Evolutionary conservation across 108 stramenopile species (phyloP).

Genomic region (Fistulifera solaris): DNA sequence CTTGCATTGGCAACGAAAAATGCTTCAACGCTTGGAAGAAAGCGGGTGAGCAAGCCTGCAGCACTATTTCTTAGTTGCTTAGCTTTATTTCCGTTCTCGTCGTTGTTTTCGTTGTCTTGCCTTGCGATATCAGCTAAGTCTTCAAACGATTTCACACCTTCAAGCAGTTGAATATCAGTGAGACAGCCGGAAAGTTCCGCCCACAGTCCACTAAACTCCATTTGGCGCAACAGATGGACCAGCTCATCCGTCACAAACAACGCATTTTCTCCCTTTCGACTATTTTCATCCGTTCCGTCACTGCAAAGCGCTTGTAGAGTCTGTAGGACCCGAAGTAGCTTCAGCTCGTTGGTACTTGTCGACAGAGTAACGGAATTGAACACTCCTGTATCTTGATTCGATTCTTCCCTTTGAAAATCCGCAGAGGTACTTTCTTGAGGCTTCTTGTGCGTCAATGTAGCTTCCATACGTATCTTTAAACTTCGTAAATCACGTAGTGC

Average conservation of each 20-base stretch:
- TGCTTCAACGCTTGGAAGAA: conserved; percentile 90
- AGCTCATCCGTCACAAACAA: conserved; percentile 50
- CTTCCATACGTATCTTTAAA: conserved; percentile 54
- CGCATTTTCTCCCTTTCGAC: conserved; percentile 22
- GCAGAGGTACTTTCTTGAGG: conserved; percentile 6
- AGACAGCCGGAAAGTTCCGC: conserved; percentile 67
- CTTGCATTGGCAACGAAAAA: conserved; percentile 90
- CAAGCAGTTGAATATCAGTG: conserved; percentile 69
- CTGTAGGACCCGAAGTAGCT: conserved; percentile 85
- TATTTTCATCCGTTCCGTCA: conserved; percentile 38
- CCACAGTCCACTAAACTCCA: conserved; percentile 76
- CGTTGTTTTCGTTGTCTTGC: conserved; percentile 23
- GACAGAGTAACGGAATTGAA: conserved; percentile 79
- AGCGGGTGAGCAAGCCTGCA: conserved; percentile 79
- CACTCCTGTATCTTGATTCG: conserved; percentile 10
- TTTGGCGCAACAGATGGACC: conserved; percentile 45
- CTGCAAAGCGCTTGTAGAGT: conserved; percentile 65
- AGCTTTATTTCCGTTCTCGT: conserved; percentile 20
- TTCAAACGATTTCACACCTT: conserved; percentile 68
- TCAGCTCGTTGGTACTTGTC: conserved; percentile 80
- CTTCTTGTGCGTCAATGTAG: conserved; percentile 15
- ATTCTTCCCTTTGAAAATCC: not conserved
- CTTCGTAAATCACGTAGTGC: conserved; percentile 63
- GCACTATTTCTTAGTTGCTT: conserved; percentile 82
- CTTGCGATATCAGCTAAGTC: conserved; percentile 31